Evolutionary conservation across 495 filamentous ascomycete genomes (phyloP), one percentile per base, ranked within the genome.

Genomic region (Penicillium coprophilum): DNA sequence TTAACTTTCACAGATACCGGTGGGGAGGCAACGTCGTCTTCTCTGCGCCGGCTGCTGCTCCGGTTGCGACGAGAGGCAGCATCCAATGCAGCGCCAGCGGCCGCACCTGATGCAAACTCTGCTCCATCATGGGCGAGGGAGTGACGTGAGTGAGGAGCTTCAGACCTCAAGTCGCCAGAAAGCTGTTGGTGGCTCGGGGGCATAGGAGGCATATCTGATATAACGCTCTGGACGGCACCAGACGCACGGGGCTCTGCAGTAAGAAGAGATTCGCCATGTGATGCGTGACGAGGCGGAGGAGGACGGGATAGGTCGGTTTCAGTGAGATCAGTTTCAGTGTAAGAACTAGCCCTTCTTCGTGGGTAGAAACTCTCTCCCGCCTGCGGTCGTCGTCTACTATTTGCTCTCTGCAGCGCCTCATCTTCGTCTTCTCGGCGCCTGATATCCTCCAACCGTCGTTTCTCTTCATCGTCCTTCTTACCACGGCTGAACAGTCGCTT

Each of bases 1-100:
- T 87, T 87, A 24, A 96, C 79, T 71, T 91, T 91, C 47, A 95
- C 84, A 51, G 84, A 88, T 49, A 90, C 87, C 3, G 90, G 86
- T 17, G 84, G 82, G 12, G 82, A 82, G 15, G 75, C 70, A 12
- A 79, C 73, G 38, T 71, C 71, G 39, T 75, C 73, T 3, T 72
- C 71, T 20, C 75, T 71, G 36, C 71, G 72, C 43, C 72, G 57
- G 27, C 69, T 68, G 28, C 48, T 74, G 47, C 65, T 70, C 55
- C 67, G 74, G 53, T 62, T 72, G 52, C 71, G 73, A 36, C 68
- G 68, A 24, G 71, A 69, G 28, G 69, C 63, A n/a, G 71, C 64
- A 0, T 55, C 63, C 20, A 71, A 12, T 21, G 60, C 61, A 41
- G 78, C 76, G n/a, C 73, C 76, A 0, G 75, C 81, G 11, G 66